Conservation (phyloP, 441 rosid species). For the Populus hybrid region DNA sequence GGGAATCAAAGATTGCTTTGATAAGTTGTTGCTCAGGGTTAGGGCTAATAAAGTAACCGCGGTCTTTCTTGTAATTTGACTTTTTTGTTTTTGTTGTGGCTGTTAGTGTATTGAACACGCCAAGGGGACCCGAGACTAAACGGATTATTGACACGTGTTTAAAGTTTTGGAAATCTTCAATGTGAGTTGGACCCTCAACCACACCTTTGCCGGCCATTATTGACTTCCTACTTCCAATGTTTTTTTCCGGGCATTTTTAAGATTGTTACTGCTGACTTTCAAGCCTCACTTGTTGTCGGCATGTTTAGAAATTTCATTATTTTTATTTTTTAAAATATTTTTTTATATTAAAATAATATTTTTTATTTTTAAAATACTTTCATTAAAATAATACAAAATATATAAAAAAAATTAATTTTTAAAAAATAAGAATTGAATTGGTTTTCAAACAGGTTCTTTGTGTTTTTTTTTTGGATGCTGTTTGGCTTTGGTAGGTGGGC, state of each 20-base stretch:
- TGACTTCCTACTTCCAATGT: neutral
- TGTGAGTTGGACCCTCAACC: neutral
- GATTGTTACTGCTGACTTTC: neutral
- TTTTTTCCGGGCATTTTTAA: neutral
- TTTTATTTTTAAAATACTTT: too few species aligned
- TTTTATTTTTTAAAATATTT: too few species aligned
- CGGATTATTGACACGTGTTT: neutral
- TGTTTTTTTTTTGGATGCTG: too few species aligned
- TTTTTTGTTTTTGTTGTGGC: neutral
- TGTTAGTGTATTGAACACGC: neutral
- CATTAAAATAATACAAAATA: too few species aligned
- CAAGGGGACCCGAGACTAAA: neutral
- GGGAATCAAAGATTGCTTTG: neutral
- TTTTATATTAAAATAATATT: too few species aligned
- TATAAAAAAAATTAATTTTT: too few species aligned
- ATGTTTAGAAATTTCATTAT: too few species aligned
- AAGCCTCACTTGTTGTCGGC: too few species aligned
- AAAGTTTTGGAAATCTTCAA: neutral
- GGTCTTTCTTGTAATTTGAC: neutral
- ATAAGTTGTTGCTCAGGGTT: slow-evolving; percentile 12
- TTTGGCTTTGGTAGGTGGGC: too few species aligned
- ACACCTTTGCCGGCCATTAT: neutral
- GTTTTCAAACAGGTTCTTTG: too few species aligned
- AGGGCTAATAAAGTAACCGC: neutral
- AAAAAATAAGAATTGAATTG: too few species aligned